phyloP scores from a whole-genome alignment of 148 eudicot species.

The Cornus suecica region DNA sequence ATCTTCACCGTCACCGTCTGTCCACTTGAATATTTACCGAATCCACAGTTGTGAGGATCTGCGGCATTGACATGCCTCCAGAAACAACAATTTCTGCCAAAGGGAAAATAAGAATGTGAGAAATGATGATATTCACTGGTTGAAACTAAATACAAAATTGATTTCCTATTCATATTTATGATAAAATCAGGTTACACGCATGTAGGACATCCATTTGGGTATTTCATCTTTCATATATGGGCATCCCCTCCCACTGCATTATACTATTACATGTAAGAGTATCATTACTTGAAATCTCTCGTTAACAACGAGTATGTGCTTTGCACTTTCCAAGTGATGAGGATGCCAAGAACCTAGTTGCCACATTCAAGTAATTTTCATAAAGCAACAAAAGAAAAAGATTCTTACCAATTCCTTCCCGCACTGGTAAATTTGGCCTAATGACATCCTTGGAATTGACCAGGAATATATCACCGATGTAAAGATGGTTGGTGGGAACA shows the following conservation, averaged over 20 bases:
- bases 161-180: not conserved
- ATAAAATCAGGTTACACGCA: not conserved
- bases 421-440: conserved; percentile 32
- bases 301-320: no score
- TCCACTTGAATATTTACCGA: conserved; percentile 45
- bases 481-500: conserved; percentile 35
- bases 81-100: conserved; percentile 94
- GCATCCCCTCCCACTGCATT: not conserved
- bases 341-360: no score
- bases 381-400: conserved; percentile 16
- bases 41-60: conserved; percentile 70
- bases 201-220: not conserved
- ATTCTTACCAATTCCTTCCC: conserved; percentile 34
- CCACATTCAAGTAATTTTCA: no score
- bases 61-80: conserved; percentile 99
- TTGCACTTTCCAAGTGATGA: no score
- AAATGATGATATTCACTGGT: not conserved
- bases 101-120: conserved; percentile 10
- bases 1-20: conserved; percentile 38
- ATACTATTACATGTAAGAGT: not conserved
- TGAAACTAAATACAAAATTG: not conserved
- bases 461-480: conserved; percentile 32
- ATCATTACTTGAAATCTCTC: not conserved
- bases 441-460: conserved; percentile 28
- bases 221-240: not conserved